phyloP scores from a whole-genome alignment of 306 rosid genomes.

The Lablab purpureus region DNA sequence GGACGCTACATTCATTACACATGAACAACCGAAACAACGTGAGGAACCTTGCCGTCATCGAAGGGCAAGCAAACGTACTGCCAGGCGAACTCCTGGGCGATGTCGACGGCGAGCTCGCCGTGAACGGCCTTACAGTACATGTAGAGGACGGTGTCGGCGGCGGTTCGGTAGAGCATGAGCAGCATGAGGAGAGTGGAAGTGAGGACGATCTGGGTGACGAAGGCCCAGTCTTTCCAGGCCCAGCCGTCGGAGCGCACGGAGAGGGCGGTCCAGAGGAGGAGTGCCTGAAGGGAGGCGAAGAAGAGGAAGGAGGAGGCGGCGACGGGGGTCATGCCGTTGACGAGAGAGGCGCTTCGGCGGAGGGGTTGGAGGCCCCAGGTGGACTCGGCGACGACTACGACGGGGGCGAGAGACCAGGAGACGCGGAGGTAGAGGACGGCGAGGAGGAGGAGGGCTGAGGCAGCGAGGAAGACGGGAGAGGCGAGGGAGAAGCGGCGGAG shows the following conservation, averaged over 20 bases:
- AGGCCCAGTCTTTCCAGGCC: slow-evolving; percentile 42
- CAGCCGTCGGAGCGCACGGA: slow-evolving; percentile 11
- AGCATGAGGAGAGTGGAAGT: slow-evolving; percentile 56
- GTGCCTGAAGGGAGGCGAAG: slow-evolving; percentile 47
- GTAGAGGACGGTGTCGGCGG: slow-evolving; percentile 56
- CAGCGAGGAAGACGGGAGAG: slow-evolving; percentile 45
- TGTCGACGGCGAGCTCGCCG: slow-evolving; percentile 57
- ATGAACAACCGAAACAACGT: slow-evolving; percentile 65
- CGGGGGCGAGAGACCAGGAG: slow-evolving; percentile 58
- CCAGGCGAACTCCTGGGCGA: slow-evolving; percentile 64
- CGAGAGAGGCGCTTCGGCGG: slow-evolving; percentile 53
- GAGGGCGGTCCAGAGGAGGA: slow-evolving; percentile 48
- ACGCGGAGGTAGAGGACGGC: slow-evolving; percentile 55
- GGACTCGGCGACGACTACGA: slow-evolving; percentile 58
- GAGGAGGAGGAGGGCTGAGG: neutral
- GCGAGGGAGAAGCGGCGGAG: neutral
- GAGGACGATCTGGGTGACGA: slow-evolving; percentile 60
- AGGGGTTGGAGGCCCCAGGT: slow-evolving; percentile 57
- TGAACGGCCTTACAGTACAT: slow-evolving; percentile 60
- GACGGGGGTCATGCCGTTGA: slow-evolving; percentile 54
- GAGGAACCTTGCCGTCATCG: slow-evolving; percentile 76
- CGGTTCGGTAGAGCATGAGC: slow-evolving; percentile 59
- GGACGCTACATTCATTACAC: neutral
- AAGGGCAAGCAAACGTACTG: slow-evolving; percentile 71
- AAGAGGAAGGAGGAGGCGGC: slow-evolving; percentile 50